Evolutionary conservation across 2,329 filamentous ascomycete species (phyloP), one percentile per base, ranked within the genome.

Genomic region (Colletotrichum cordylinicola): DNA sequence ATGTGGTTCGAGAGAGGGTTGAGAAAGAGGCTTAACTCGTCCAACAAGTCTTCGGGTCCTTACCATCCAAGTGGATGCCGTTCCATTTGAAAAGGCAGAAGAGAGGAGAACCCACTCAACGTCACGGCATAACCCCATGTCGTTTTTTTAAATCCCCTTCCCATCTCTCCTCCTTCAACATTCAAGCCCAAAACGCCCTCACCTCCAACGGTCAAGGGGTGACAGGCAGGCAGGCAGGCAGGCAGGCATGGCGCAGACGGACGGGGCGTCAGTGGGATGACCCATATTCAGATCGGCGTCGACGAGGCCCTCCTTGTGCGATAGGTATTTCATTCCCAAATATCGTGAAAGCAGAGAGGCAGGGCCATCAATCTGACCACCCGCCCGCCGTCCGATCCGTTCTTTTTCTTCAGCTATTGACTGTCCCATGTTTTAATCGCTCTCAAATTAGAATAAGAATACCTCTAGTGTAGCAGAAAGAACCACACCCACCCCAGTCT

Each of bases 91-190:
- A 56, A 52, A 21, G 61, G 27, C 31, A 39, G 37, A 39, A 21
- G 24, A 35, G 21, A 10, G 43, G 43, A 29, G 48, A 66, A 67
- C 37, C 72, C 72, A 71, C 72, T 39, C 61, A 39, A 33, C 61
- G 68, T 74, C 67, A 71, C 72, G 55, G 72, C 60, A 74, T 62
- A 72, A 72, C 72, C 48, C 70, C 72, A 67, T 74, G 72, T 68
- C 70, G 31, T 52, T 69, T 21, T 39, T 18, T 18, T 18, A 18
- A 39, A 39, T 39, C 37, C 37, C 37, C 37, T 39, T 39, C 37
- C 37, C 37, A 39, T 39, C 37, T 39, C 37, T 39, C 16, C 37
- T 60, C 48, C 43, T 43, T 56, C 31, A 16, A 43, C 48, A 74
- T 33, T 48, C 37, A 48, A 66, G 37, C 52, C 48, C 72, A 65